Base-by-base conservation (phyloP, 2,329 filamentous ascomycete species). In the Colletotrichum sp. region DNA sequence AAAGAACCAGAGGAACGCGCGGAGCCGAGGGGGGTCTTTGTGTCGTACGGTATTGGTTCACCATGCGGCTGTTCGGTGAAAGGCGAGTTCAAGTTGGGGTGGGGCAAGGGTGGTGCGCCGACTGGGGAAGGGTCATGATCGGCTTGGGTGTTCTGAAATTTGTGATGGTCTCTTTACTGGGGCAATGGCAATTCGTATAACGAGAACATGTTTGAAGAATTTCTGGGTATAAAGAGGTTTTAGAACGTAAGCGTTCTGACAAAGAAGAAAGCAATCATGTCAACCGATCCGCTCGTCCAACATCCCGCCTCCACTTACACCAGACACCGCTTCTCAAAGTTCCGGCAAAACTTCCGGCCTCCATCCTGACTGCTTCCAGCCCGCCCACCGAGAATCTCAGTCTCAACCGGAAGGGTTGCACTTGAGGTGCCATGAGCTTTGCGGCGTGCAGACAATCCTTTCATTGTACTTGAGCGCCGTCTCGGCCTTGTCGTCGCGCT, bases 351-450 rank as follows among this genome's bases (percentile, higher is more conserved):
- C 16, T 39, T 39, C 36, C 36, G 36, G 36, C 34, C 36, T 43
- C 36, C 0, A 18, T n/a, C 0, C 8, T 18, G 36, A 43, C 36
- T 43, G 2, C 36, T 0, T 43, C 16, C 36, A 10, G 0, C 18
- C 18, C 16, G 0, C 18, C 39, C 8, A 48, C 8, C 39, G 8
- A 48, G 18, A 21, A 18, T 12, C 43, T 0, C 10, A 21, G 10
- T 7, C 43, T 48, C 43, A 48, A 7, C 43, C 43, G n/a, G 43
- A 48, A 48, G 43, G 43, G 18, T 21, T 48, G 43, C 43, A 48
- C 43, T 48, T 48, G 0, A 48, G 43, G 43, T 0, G n/a, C 55
- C 55, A 59, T 1, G 21, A 57, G 21, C 52, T 57, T 21, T 24
- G 14, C 7, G 55, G 55, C 7, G 55, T 18, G 55, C 55, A 59